Evolutionary conservation across 164 flowering plant species (phyloP), one percentile per base, ranked within the genome.

Genomic region (Nymphaea thermarum): DNA sequence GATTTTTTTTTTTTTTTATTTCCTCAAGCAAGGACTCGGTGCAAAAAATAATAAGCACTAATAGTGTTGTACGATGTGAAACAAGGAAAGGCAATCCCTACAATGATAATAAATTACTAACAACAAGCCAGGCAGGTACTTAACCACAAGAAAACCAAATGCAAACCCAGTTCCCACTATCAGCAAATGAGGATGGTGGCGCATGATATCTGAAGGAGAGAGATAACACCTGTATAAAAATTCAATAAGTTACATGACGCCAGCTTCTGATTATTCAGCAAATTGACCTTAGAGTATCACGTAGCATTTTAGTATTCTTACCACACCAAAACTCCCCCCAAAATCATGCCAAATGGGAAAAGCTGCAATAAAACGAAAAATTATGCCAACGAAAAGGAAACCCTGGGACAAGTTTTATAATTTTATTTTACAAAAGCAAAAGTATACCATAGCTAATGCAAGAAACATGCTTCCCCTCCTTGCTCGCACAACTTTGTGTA

Each of bases 131-230:
- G 66, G 44, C 41, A 59, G 6, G 36, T 62, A 70, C 72, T 90
- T 78, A 82, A 95, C 99, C 96, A 95, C 99, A 60, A 92, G 92
- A 70, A 80, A 92, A 41, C 98, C 98, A 76, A 95, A 95, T 67
- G 98, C 91, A 78, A 92, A 89, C 68, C 99, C 99, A 70, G 96
- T 89, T 80, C 99, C 96, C 70, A 84, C n/a, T 43, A 92, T 66
- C 71, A 90, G 80, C 51, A 92, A 70, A 78, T 90, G 90, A 36
- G 97, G 98, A 72, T 92, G 89, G 66, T 73, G 84, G 57, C 80
- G 77, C 66, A 92, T 80, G 43, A 95, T 62, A 77, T 86, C 96
- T 64, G 85, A 75, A 63, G 98, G 91, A 68, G 99, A 95, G 70
- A 95, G 73, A 71, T 82, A 87, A 79, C 87, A 89, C 99, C 99